Percentiles rank a stretch among this genome's conserved stretches.
Evolutionary conservation across 2,329 filamentous ascomycete species (phyloP).

Genomic region (Penicillium occitanis): DNA sequence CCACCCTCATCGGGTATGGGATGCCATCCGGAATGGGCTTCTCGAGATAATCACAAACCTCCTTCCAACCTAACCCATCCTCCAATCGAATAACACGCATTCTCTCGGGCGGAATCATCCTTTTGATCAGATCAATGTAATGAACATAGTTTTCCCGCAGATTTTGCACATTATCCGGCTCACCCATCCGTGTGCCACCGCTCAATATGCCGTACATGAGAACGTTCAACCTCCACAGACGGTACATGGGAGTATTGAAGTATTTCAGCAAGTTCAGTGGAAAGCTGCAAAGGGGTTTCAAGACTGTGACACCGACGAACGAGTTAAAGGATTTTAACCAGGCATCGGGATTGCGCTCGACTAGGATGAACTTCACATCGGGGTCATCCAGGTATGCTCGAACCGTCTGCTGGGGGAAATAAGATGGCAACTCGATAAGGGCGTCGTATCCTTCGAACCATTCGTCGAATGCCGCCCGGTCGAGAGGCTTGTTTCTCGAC

Average conservation of each 20-base stretch:
- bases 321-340: neutral
- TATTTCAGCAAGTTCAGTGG: neutral
- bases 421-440: neutral
- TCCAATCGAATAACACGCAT: neutral
- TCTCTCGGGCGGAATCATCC: neutral
- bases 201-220: neutral
- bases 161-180: neutral
- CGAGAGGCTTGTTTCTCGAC: neutral
- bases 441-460: neutral
- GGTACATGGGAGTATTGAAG: neutral
- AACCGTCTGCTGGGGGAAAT: neutral
- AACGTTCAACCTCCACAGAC: neutral
- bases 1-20: neutral
- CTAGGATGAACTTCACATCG: neutral
- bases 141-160: neutral
- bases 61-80: neutral
- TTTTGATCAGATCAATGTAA: neutral
- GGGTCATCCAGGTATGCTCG: neutral
- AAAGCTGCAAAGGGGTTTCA: neutral
- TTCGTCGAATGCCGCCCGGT: neutral
- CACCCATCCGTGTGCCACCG: neutral
- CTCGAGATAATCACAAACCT: neutral
- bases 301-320: neutral
- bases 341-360: neutral
- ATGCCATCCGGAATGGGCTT: neutral